phyloP scores from a whole-genome alignment of 1,139 yeast genomes.

The Candida labiduridarum region DNA sequence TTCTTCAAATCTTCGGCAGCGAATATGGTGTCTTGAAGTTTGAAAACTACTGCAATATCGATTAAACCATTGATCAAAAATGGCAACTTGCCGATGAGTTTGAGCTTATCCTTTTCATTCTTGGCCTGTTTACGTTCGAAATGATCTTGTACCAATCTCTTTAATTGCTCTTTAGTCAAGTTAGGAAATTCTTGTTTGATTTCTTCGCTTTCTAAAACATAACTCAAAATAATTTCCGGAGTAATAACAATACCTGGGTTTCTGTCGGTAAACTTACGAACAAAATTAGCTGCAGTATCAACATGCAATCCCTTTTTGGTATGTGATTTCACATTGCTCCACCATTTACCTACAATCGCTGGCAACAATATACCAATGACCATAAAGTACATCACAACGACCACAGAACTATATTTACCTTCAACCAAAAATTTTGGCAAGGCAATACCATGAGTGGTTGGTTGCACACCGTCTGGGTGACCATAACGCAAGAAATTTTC shows the following conservation, averaged over 20 bases:
- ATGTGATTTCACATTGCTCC: slow-evolving; percentile 79
- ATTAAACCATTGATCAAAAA: slow-evolving; percentile 70
- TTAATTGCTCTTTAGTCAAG: slow-evolving; percentile 49
- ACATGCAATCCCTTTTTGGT: slow-evolving; percentile 86
- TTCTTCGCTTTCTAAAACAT: slow-evolving; percentile 69
- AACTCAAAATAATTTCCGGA: slow-evolving; percentile 58
- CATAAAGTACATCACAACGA: slow-evolving; percentile 65
- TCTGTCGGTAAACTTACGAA: slow-evolving; percentile 64
- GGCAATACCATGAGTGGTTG: slow-evolving; percentile 94
- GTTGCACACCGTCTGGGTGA: slow-evolving; percentile 98
- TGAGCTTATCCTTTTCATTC: slow-evolving; percentile 48
- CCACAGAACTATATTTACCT: slow-evolving; percentile 71
- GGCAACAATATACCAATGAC: slow-evolving; percentile 83
- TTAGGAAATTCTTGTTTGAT: slow-evolving; percentile 44
- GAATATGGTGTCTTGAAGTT: slow-evolving; percentile 65
- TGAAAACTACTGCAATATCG: slow-evolving; percentile 80
- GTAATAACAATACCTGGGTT: slow-evolving; percentile 77
- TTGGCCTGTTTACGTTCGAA: slow-evolving; percentile 49
- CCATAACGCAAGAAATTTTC: slow-evolving; percentile 87
- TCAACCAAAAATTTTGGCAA: slow-evolving; percentile 90
- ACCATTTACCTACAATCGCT: slow-evolving; percentile 80
- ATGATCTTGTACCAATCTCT: slow-evolving; percentile 56
- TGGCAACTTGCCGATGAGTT: slow-evolving; percentile 66
- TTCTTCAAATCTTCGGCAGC: slow-evolving; percentile 71
- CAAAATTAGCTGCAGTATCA: slow-evolving; percentile 75